Base-by-base conservation (phyloP, 2,329 filamentous ascomycete genomes). In the Chaetothyriales sp. region DNA sequence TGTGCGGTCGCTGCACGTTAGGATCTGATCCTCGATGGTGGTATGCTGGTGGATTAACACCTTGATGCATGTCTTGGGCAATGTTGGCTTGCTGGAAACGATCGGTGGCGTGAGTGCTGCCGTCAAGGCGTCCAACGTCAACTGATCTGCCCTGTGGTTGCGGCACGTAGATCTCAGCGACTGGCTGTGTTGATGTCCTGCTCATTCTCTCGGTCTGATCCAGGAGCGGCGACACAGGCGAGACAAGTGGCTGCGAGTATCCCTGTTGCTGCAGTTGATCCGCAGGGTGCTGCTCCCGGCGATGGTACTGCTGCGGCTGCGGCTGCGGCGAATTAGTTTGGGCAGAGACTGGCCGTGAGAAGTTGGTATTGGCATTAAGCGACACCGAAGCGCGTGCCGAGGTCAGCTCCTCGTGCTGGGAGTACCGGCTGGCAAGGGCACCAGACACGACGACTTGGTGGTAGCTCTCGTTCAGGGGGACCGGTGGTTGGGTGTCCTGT, bases 1-100 rank as follows among this genome's bases (percentile, higher is more conserved):
- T 48, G 42, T 25, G 54, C 10, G 18, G 47, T 47, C 36, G 46
- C 48, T n/a, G 44, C 28, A 44, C 47, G 46, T 18, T 49, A 8
- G 47, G 43, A 53, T 52, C 48, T 18, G 54, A 51, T 20, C 46
- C 54, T 49, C 55, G 53, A 46, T 46, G 53, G 39, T 55, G 53
- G 49, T 60, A 60, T 7, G 51, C 50, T 5, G 58, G 58, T 9
- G 58, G 58, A 10, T 57, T 52, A 2, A 53, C 57, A 22, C 57
- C 58, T 48, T 56, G 53, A 49, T 56, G 53, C 58, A 60, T 60
- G 43, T 60, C 58, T 50, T 55, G 57, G n/a, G 58, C 58, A 12
- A 60, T 57, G 48, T 53, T 59, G 39, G 58, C 57, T 47, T 49
- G 44, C 49, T 56, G 57, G n/a, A 49, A 44, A 18, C 43, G 22